phyloP scores from a whole-genome alignment of 2,329 filamentous ascomycete genomes.

The Venturia carpophila region DNA sequence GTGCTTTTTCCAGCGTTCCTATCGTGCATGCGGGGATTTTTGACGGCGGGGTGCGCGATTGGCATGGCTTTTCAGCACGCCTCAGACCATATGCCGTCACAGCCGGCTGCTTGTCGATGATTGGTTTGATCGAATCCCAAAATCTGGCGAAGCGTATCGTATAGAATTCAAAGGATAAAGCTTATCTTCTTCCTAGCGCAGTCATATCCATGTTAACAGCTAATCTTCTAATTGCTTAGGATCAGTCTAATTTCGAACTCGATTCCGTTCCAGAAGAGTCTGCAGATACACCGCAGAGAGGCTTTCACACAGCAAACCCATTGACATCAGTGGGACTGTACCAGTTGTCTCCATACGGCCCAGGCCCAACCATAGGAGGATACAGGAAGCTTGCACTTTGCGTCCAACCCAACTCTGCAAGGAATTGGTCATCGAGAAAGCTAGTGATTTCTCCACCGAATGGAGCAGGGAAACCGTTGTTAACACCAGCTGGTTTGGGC shows the following conservation, averaged over 20 bases:
- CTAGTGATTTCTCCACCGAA: constrained; percentile 21
- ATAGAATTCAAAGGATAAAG: neutral
- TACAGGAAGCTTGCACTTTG: constrained; percentile 16
- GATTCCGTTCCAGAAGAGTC: neutral
- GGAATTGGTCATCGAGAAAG: constrained; percentile 31
- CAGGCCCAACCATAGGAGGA: constrained; percentile 14
- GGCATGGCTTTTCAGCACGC: neutral
- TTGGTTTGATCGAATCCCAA: neutral
- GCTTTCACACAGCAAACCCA: constrained; percentile 16
- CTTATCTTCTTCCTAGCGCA: neutral
- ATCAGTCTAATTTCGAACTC: neutral
- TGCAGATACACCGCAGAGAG: neutral
- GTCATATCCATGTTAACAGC: neutral
- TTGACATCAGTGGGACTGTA: constrained; percentile 19
- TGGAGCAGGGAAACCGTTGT: constrained; percentile 21
- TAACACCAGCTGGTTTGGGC: constrained; percentile 18
- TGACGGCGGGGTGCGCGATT: neutral
- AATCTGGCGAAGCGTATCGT: neutral
- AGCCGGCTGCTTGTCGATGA: neutral
- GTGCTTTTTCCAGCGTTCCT: neutral
- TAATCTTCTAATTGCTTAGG: neutral
- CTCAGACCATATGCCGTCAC: neutral
- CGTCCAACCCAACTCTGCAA: constrained; percentile 34
- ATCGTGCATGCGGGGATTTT: neutral
- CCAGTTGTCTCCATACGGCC: constrained; percentile 16